Conservation (phyloP, 805 yeast species). For the Metschnikowia colocasiae region DNA sequence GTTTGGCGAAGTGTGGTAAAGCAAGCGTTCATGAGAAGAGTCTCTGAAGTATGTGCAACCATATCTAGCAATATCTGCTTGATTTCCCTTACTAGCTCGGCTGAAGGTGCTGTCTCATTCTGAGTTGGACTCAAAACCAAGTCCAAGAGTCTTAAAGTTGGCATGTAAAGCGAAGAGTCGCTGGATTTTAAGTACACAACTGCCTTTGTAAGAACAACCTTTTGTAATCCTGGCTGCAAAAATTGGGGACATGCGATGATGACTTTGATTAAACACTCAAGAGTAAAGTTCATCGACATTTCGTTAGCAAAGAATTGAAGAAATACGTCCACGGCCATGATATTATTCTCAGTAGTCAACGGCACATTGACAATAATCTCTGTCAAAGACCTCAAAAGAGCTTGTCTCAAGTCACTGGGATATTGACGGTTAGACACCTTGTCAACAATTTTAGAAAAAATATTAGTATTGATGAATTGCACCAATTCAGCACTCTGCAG, state of each 20-base stretch:
- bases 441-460: constrained; percentile 18
- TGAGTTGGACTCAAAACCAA: constrained; percentile 7
- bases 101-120: constrained; percentile 2
- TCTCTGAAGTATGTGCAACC: constrained; percentile 9
- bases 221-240: constrained; percentile 15
- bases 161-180: constrained; percentile 25
- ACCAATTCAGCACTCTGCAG: constrained; percentile 1
- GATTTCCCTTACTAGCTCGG: not conserved
- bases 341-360: constrained; percentile 8
- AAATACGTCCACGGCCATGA: constrained; percentile 16
- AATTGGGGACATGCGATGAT: constrained; percentile 15
- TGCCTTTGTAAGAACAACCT: constrained; percentile 19
- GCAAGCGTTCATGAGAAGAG: constrained; percentile 10
- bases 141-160: constrained; percentile 21
- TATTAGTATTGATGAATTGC: constrained; percentile 9
- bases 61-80: constrained; percentile 10
- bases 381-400: constrained; percentile 24
- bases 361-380: constrained; percentile 17
- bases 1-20: constrained; percentile 13
- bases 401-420: constrained; percentile 29
- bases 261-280: constrained; percentile 24
- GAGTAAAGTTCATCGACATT: constrained; percentile 23
- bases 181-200: constrained; percentile 23
- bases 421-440: constrained; percentile 20
- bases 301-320: constrained; percentile 26